A percentile compares a stretch with the other conserved stretches of the same genome.
phyloP scores from a whole-genome alignment of 2,329 filamentous ascomycete species.

The Gnomoniopsis sp. region DNA sequence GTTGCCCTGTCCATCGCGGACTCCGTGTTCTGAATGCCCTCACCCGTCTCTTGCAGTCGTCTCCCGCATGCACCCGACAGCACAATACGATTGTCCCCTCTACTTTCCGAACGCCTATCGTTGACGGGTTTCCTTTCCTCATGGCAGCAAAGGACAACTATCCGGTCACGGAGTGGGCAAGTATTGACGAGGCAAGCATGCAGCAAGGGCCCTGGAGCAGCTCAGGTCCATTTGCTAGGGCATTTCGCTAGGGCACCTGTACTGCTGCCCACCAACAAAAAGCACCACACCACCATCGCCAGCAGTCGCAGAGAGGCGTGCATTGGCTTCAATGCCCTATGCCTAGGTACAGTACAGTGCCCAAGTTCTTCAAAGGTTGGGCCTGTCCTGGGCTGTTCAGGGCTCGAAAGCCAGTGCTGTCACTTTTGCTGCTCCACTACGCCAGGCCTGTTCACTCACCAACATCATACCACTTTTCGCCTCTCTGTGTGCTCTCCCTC shows the following conservation, averaged over 20 bases:
- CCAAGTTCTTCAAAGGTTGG: too few species aligned
- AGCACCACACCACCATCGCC: neutral
- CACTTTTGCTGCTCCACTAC: neutral
- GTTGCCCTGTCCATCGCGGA: neutral
- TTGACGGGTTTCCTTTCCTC: too few species aligned
- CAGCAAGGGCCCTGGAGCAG: too few species aligned
- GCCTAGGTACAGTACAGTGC: neutral
- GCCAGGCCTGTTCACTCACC: slow-evolving; percentile 9
- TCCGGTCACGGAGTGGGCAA: too few species aligned
- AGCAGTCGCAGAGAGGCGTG: slow-evolving; percentile 17
- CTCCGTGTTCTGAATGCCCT: neutral
- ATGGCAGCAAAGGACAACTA: too few species aligned
- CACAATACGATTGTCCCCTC: neutral
- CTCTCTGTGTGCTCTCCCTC: slow-evolving; percentile 6
- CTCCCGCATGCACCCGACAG: neutral
- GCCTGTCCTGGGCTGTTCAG: neutral
- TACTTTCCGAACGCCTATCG: too few species aligned
- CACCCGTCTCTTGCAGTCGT: neutral
- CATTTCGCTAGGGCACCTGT: neutral
- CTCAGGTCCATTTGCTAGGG: neutral
- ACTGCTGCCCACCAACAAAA: neutral
- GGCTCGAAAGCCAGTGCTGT: neutral
- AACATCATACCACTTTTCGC: slow-evolving; percentile 22
- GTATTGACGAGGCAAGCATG: too few species aligned
- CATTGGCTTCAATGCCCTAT: slow-evolving; percentile 18